Evolutionary conservation across 768 basidiomycete genomes (phyloP).

Genomic region (Boletellus sp.): DNA sequence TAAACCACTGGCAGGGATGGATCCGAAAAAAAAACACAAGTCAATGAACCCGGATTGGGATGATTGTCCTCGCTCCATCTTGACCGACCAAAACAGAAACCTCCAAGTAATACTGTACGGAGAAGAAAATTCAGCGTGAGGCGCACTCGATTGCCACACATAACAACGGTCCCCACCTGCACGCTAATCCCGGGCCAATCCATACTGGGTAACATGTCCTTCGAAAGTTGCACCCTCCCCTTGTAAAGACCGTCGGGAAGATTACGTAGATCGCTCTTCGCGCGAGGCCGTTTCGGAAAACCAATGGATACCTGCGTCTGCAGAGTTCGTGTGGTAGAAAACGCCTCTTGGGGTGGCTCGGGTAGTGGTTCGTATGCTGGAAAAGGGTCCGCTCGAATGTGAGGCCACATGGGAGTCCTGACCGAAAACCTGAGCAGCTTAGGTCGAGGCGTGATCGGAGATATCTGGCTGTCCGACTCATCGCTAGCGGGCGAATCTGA

Average conservation of each 20-base stretch:
- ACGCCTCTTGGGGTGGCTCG: slow-evolving; percentile 18
- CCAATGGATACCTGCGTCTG: slow-evolving; percentile 52
- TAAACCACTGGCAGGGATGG: neutral
- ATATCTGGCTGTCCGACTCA: slow-evolving; percentile 30
- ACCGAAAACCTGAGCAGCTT: slow-evolving; percentile 32
- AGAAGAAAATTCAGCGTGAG: slow-evolving; percentile 2
- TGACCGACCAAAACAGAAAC: slow-evolving; percentile 63
- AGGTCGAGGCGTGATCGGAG: slow-evolving; percentile 8
- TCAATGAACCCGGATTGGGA: slow-evolving; percentile 58
- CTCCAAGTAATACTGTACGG: slow-evolving; percentile 64
- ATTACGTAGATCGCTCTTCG: slow-evolving; percentile 43
- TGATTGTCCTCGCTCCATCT: slow-evolving; percentile 57
- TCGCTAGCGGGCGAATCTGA: slow-evolving; percentile 50
- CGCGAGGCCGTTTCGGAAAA: slow-evolving; percentile 63
- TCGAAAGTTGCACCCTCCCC: slow-evolving; percentile 50
- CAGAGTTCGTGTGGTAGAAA: slow-evolving; percentile 25
- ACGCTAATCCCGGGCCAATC: slow-evolving; percentile 66
- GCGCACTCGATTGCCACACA: slow-evolving; percentile 5
- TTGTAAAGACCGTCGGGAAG: slow-evolving; percentile 70
- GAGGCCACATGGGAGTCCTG: slow-evolving; percentile 18
- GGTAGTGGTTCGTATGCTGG: slow-evolving; percentile 25
- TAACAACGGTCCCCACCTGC: slow-evolving; percentile 44
- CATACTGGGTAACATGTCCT: slow-evolving; percentile 60
- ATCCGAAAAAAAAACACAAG: neutral
- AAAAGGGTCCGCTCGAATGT: slow-evolving; percentile 1